phyloP scores from a whole-genome alignment of 2,329 filamentous ascomycete genomes.

The Monosporascus ibericus region DNA sequence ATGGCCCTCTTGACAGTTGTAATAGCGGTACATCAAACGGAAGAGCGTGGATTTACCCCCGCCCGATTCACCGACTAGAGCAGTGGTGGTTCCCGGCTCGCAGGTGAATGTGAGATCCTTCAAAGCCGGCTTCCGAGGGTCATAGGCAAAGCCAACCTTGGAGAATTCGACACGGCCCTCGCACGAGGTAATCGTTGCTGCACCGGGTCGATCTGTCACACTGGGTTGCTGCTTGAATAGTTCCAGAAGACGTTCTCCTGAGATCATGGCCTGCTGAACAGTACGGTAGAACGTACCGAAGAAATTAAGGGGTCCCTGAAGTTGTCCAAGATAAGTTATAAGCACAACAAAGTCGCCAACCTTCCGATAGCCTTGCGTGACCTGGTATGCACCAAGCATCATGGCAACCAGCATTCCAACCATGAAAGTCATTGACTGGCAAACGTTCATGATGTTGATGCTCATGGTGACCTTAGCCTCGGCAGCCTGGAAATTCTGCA shows the following conservation, averaged over 20 bases:
- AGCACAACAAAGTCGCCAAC: constrained; percentile 69
- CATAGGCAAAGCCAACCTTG: constrained; percentile 86
- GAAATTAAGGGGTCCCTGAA: constrained; percentile 77
- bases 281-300: constrained; percentile 94
- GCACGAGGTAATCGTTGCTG: constrained; percentile 58
- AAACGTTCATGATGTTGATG: constrained; percentile 74
- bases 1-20: constrained; percentile 73
- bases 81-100: constrained; percentile 84
- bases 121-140: constrained; percentile 77
- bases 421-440: constrained; percentile 75
- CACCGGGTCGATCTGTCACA: constrained; percentile 70
- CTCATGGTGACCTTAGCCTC: constrained; percentile 73
- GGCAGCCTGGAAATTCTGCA: constrained; percentile 64
- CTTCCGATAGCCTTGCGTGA: constrained; percentile 56
- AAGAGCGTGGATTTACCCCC: constrained; percentile 97
- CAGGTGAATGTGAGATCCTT: constrained; percentile 81
- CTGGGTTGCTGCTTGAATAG: constrained; percentile 95
- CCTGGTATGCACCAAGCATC: constrained; percentile 71
- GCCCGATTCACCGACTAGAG: constrained; percentile 92
- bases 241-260: constrained; percentile 88
- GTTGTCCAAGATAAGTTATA: constrained; percentile 71
- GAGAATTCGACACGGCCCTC: constrained; percentile 80
- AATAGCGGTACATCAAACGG: constrained; percentile 92
- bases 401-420: constrained; percentile 66
- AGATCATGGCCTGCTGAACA: constrained; percentile 95